Conservation (phyloP, 345 rosid genomes). For the Aquilaria yunnanensis region DNA sequence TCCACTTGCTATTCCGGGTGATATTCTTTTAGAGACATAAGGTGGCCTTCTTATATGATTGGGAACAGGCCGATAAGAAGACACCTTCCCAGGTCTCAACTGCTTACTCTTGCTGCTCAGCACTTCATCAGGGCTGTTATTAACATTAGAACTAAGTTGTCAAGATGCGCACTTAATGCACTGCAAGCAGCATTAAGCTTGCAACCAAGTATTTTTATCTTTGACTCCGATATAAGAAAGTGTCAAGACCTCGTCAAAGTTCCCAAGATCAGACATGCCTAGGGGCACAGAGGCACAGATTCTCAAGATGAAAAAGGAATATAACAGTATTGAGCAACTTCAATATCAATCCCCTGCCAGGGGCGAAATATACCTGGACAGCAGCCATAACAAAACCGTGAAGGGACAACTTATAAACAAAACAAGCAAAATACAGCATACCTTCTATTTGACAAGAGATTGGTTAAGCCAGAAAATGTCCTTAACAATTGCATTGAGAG, state of each 20-base stretch:
- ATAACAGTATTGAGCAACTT: no score
- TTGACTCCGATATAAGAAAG: no score
- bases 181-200: no score
- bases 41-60: constrained; percentile 58
- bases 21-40: constrained; percentile 46
- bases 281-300: no score
- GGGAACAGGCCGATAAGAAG: constrained; percentile 75
- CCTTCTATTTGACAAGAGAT: constrained; percentile 74
- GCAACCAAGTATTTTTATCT: no score
- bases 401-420: no score
- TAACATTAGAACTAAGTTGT: constrained; percentile 15
- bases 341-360: no score
- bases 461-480: constrained; percentile 54
- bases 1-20: constrained; percentile 68
- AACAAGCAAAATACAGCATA: constrained; percentile 11
- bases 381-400: no score
- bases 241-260: no score
- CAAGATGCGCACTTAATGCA: constrained; percentile 4
- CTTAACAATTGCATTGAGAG: constrained; percentile 63
- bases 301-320: no score
- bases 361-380: no score
- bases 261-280: no score
- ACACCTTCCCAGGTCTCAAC: constrained; percentile 61
- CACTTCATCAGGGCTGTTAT: constrained; percentile 45
- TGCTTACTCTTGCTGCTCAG: constrained; percentile 41